Base-by-base conservation (phyloP, 2,329 filamentous ascomycete species). In the Fusarium fujikuroi region DNA sequence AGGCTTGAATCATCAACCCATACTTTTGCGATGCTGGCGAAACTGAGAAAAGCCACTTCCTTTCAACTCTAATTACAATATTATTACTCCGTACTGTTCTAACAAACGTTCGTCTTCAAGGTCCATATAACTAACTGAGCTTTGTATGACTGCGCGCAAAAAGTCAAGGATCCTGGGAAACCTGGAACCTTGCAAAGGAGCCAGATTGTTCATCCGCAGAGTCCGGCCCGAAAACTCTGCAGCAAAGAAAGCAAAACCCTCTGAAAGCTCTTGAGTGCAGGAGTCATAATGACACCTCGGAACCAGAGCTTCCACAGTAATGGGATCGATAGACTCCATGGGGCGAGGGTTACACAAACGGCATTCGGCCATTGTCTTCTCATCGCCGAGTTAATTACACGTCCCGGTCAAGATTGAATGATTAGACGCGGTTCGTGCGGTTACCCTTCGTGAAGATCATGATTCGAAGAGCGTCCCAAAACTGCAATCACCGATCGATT, bases 11-110 rank as follows among this genome's bases (percentile, higher is more conserved):
- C 92, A 83, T 92, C 4, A 90, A 90, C 72, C 85, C 88, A 30
- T 85, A 80, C 10, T 87, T 85, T 49, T 86, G 83, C 70, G 85
- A 84, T 76, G 81, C 70, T 91, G 93, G 93, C 6, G 90, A 90
- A 61, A 91, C 84, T 2, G 90, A 87, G 30, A 93, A 40, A 28
- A 54, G 23, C 19, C n/a, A 40, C 19, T 15, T 25, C 23, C 34
- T 12, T 54, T 40, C 34, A 39, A 18, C 21, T 30, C 25, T 15
- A 36, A 21, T 28, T 9, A n/a, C 23, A 37, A 36, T 49, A 21
- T 7, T 32, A 12, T 23, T 23, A 23, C 32, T 32, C 32, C 32
- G 32, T 32, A 5, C 21, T 36, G 15, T 49, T 23, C 16, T 36
- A 18, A 36, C 7, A 36, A 23, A 52, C 3, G 16, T 28, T 19